Evolutionary conservation across 2,329 filamentous ascomycete species (phyloP).

Genomic region (Fusarium sp.): DNA sequence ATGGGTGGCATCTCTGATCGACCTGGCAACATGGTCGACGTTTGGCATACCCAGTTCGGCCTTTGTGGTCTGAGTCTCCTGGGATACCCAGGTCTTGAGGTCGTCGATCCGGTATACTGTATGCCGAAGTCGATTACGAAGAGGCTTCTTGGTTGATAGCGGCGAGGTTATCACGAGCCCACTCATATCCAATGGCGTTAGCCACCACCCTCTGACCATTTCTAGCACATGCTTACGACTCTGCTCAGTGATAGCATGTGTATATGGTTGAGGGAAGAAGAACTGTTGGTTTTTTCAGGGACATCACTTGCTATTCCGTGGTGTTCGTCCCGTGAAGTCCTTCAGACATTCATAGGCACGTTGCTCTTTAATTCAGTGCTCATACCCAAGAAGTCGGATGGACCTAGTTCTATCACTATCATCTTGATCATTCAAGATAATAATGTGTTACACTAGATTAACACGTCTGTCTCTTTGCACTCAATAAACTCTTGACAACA

Average conservation of each 20-base stretch:
- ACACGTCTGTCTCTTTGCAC: background rate
- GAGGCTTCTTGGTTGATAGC: slow-evolving; percentile 63
- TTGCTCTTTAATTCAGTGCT: background rate
- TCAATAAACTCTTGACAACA: background rate
- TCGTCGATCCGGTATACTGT: slow-evolving; percentile 90
- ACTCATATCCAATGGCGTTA: background rate
- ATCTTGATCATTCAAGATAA: background rate
- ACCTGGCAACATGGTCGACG: slow-evolving; percentile 94
- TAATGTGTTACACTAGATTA: background rate
- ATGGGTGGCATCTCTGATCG: slow-evolving; percentile 89
- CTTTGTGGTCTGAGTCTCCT: slow-evolving; percentile 89
- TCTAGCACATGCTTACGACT: slow-evolving; percentile 73
- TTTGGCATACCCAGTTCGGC: slow-evolving; percentile 95
- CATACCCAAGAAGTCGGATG: background rate
- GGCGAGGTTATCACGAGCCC: background rate
- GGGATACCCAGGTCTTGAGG: slow-evolving; percentile 79
- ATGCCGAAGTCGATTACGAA: slow-evolving; percentile 78
- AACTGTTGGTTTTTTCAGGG: slow-evolving; percentile 48
- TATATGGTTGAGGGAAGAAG: slow-evolving; percentile 78
- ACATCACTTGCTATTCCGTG: slow-evolving; percentile 42
- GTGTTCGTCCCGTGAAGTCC: slow-evolving; percentile 48
- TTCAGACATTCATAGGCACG: slow-evolving; percentile 41
- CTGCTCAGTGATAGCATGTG: slow-evolving; percentile 69
- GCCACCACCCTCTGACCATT: slow-evolving; percentile 71
- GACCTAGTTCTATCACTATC: background rate